phyloP scores from a whole-genome alignment of 2,329 filamentous ascomycete genomes.

The Aphanocladium album region DNA sequence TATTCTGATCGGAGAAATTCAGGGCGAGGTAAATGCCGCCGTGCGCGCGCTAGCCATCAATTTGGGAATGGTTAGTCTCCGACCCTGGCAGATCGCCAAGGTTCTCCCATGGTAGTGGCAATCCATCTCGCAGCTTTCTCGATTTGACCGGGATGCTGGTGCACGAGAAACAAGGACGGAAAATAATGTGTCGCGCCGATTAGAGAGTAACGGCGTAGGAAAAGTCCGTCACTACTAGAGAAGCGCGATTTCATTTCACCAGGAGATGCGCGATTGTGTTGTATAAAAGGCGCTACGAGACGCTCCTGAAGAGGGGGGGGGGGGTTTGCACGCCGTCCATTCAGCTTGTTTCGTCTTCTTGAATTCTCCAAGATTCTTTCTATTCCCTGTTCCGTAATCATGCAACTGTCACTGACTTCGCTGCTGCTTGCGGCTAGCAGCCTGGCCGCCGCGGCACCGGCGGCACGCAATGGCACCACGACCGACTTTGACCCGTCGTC shows the following conservation, averaged over 20 bases:
- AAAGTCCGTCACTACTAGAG: background rate
- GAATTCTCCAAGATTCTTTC: too few species aligned
- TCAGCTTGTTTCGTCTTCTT: too few species aligned
- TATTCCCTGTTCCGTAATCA: too few species aligned
- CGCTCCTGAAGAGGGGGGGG: too few species aligned
- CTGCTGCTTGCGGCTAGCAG: background rate
- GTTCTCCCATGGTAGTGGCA: background rate
- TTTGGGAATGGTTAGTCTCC: background rate
- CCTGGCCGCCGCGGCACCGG: background rate
- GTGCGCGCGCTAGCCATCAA: background rate
- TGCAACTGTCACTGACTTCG: background rate
- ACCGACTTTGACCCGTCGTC: constrained; percentile 1
- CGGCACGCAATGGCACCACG: background rate
- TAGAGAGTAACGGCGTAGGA: background rate
- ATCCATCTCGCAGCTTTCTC: background rate
- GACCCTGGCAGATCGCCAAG: background rate
- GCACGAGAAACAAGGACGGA: background rate
- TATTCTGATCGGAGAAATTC: background rate
- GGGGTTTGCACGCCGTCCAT: too few species aligned
- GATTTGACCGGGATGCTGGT: background rate
- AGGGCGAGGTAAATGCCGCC: background rate
- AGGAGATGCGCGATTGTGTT: background rate
- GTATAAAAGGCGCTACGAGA: too few species aligned
- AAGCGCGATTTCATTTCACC: background rate
- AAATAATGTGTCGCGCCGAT: background rate